phyloP scores from a whole-genome alignment of 352 stramenopile genomes.

The Phytopythium mirpurense region DNA sequence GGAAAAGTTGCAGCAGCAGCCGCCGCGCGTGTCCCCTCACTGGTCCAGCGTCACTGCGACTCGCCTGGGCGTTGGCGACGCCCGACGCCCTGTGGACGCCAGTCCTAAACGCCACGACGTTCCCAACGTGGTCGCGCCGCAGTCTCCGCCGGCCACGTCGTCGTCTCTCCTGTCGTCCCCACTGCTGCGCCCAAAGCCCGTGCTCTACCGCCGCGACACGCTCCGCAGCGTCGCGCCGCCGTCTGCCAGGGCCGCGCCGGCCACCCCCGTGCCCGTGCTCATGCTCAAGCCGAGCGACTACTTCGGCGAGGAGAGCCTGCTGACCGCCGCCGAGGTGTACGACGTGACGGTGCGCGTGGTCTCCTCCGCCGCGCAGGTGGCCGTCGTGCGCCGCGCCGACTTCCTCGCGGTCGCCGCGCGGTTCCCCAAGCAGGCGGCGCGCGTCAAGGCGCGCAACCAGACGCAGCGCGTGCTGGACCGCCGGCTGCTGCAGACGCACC shows the following conservation, averaged over 20 bases:
- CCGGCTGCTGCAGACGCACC: constrained; percentile 18
- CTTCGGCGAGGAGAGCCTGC: constrained; percentile 59
- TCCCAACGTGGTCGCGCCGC: not conserved
- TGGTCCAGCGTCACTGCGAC: not conserved
- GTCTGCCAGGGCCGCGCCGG: not conserved
- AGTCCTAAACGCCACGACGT: not conserved
- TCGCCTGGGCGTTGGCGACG: not conserved
- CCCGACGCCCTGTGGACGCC: not conserved
- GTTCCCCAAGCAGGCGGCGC: constrained; percentile 31
- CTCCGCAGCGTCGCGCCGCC: not conserved
- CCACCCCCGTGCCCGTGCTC: constrained; percentile 25
- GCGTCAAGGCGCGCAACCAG: constrained; percentile 15
- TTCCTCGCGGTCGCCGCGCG: constrained; percentile 28
- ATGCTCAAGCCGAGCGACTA: constrained; percentile 48
- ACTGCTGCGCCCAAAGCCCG: not conserved
- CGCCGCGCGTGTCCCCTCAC: not conserved
- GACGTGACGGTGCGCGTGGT: constrained; percentile 52
- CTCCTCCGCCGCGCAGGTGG: constrained; percentile 37
- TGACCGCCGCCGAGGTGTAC: constrained; percentile 22
- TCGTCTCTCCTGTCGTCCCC: not conserved
- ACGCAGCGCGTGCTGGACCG: constrained; percentile 13
- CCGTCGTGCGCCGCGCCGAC: constrained; percentile 34
- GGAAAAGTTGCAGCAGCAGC: not conserved
- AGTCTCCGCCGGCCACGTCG: not conserved
- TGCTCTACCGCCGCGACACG: not conserved